A percentile compares a stretch with the other conserved stretches of the same genome.
phyloP scores from a whole-genome alignment of 2,329 filamentous ascomycete species.

The Fusarium oxysporum region DNA sequence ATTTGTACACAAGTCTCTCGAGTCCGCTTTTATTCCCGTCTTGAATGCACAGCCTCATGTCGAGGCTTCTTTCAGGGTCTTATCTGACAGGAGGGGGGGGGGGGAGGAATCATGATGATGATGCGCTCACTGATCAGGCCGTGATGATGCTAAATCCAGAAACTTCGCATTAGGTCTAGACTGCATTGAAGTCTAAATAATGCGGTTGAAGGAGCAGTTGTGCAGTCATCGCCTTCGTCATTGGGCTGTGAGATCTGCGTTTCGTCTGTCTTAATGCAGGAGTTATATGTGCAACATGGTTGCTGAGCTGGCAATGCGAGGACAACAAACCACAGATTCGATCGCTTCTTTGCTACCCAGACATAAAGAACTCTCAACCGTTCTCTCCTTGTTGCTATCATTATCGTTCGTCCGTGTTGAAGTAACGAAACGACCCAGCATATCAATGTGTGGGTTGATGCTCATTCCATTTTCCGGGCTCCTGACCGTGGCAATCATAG shows the following conservation, averaged over 20 bases:
- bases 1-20: background rate
- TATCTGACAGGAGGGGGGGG: slow-evolving; percentile 10
- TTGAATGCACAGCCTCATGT: slow-evolving; percentile 26
- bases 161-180: background rate
- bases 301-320: slow-evolving; percentile 38
- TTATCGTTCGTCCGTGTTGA: slow-evolving; percentile 12
- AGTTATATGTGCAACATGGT: slow-evolving; percentile 31
- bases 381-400: background rate
- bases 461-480: slow-evolving; percentile 23
- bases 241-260: slow-evolving; percentile 15
- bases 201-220: background rate
- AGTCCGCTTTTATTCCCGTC: slow-evolving; percentile 25
- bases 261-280: slow-evolving; percentile 26
- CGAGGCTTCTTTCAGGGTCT: slow-evolving; percentile 14
- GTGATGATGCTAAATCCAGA: slow-evolving; percentile 8
- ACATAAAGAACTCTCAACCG: background rate
- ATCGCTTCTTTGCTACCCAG: slow-evolving; percentile 1
- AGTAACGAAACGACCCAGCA: slow-evolving; percentile 17
- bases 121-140: slow-evolving; percentile 16
- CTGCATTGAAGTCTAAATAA: background rate
- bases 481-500: slow-evolving; percentile 26
- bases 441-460: slow-evolving; percentile 19
- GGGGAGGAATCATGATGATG: slow-evolving; percentile 13
- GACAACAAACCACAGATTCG: slow-evolving; percentile 6
- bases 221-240: slow-evolving; percentile 15